Evolutionary conservation across 768 basidiomycete genomes (phyloP).

Genomic region (Pleurotus citrinopileatus): DNA sequence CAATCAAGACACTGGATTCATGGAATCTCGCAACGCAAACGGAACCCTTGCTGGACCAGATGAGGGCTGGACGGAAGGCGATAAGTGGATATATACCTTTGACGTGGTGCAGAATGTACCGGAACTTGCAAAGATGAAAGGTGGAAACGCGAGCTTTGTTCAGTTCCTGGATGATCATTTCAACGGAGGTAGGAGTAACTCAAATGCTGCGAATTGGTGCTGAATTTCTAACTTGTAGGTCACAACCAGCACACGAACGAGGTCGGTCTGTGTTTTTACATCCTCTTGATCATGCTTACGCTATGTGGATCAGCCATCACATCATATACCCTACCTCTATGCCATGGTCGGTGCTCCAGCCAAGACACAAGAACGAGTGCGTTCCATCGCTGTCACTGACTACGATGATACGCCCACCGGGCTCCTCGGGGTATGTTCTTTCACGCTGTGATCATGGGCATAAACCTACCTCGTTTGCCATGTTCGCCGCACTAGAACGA

Average conservation of each 20-base stretch:
- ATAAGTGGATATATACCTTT: constrained; percentile 65
- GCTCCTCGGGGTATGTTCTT: constrained; percentile 57
- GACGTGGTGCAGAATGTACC: constrained; percentile 55
- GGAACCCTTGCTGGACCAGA: constrained; percentile 71
- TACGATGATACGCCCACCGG: constrained; percentile 70
- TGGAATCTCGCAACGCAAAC: constrained; percentile 70
- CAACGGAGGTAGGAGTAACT: constrained; percentile 1
- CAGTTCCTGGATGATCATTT: constrained; percentile 38
- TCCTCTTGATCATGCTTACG: neutral
- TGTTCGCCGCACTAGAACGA: constrained; percentile 53
- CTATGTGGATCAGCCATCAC: constrained; percentile 55
- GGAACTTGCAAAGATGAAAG: constrained; percentile 42
- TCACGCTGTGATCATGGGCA: too few relatives aligned
- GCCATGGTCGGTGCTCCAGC: constrained; percentile 66
- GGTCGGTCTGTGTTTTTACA: neutral
- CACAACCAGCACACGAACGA: constrained; percentile 45
- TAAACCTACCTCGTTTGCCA: neutral
- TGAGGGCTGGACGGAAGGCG: constrained; percentile 81
- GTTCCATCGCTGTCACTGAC: constrained; percentile 57
- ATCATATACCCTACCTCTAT: constrained; percentile 84
- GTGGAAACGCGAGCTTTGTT: constrained; percentile 48
- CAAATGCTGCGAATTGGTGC: neutral
- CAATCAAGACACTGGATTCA: constrained; percentile 70
- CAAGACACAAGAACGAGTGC: constrained; percentile 65
- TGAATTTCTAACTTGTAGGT: neutral